Percentiles rank a stretch among this genome's conserved stretches.
Conservation (phyloP, 2,329 filamentous ascomycete species). For the Hypoxylon sp. region DNA sequence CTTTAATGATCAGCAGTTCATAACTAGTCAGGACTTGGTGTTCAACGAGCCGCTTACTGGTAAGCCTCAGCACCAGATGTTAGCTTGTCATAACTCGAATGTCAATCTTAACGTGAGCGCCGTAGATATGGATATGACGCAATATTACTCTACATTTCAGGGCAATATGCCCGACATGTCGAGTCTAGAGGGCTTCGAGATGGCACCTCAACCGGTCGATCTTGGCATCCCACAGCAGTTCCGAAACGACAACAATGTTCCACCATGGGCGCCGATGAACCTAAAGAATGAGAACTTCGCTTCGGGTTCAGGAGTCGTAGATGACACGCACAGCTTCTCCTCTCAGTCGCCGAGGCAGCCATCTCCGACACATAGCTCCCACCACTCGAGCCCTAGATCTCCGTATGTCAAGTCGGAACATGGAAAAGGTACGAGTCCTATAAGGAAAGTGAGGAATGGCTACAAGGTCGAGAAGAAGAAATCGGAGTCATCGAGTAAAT, state of each 20-base stretch:
- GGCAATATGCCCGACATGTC: slow-evolving; percentile 47
- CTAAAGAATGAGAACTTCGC: slow-evolving; percentile 54
- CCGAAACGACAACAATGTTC: slow-evolving; percentile 56
- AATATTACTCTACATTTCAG: slow-evolving; percentile 53
- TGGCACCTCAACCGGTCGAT: slow-evolving; percentile 52
- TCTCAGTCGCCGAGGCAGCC: slow-evolving; percentile 50
- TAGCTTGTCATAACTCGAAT: neutral
- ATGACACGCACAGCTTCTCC: slow-evolving; percentile 54
- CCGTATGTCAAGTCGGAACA: slow-evolving; percentile 48
- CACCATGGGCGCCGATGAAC: slow-evolving; percentile 61
- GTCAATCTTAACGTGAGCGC: slow-evolving; percentile 30
- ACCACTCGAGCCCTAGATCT: slow-evolving; percentile 50
- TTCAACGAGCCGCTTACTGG: slow-evolving; percentile 56
- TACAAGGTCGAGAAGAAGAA: slow-evolving; percentile 65
- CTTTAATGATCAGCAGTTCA: slow-evolving; percentile 53
- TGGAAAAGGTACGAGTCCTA: slow-evolving; percentile 53
- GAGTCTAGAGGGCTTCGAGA: slow-evolving; percentile 51
- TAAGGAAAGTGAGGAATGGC: slow-evolving; percentile 60
- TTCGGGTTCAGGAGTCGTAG: slow-evolving; percentile 54
- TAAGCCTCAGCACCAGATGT: slow-evolving; percentile 43
- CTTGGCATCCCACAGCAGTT: slow-evolving; percentile 58
- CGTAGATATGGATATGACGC: slow-evolving; percentile 45
- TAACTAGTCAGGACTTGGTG: slow-evolving; percentile 59
- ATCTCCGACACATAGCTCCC: slow-evolving; percentile 45
- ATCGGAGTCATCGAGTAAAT: slow-evolving; percentile 60